Evolutionary conservation across 2,329 filamentous ascomycete species (phyloP).

Genomic region (Xylariomycetidae sp.): DNA sequence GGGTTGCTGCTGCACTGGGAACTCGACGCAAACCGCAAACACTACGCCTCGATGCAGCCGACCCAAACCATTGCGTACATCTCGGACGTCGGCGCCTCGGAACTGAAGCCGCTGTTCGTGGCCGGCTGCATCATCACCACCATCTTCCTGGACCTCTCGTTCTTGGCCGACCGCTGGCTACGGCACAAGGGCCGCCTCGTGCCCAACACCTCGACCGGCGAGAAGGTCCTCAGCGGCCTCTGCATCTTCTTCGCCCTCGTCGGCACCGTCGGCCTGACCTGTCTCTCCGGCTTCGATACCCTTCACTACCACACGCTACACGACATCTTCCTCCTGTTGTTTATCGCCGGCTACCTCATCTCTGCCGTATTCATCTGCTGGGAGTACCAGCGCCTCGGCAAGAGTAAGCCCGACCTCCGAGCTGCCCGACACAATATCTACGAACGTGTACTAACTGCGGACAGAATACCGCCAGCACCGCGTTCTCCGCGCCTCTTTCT

Average conservation of each 20-base stretch:
- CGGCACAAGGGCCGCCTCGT: conserved; percentile 74
- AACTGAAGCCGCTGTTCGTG: conserved; percentile 74
- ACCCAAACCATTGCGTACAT: conserved; percentile 64
- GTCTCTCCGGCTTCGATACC: conserved; percentile 83
- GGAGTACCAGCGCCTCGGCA: conserved; percentile 82
- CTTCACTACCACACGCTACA: conserved; percentile 61
- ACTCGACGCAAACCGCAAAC: conserved; percentile 43
- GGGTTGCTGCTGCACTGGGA: conserved; percentile 67
- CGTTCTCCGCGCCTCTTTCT: conserved; percentile 73
- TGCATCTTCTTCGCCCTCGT: conserved; percentile 63
- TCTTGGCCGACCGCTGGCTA: conserved; percentile 77
- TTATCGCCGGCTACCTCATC: conserved; percentile 80
- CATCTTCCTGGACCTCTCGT: conserved; percentile 73
- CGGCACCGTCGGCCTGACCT: conserved; percentile 74
- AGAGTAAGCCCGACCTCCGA: conserved; percentile 56
- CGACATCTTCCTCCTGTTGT: conserved; percentile 70
- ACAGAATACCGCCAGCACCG: conserved; percentile 68
- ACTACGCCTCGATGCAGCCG: conserved; percentile 55
- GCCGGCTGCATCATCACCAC: conserved; percentile 65
- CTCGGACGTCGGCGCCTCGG: conserved; percentile 55
- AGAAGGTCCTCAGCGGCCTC: conserved; percentile 57
- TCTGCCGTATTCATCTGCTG: conserved; percentile 83
- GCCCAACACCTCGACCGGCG: conserved; percentile 57
- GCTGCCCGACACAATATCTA: too few species aligned
- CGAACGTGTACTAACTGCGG: too few species aligned